These are phyloP conservation scores for Diplodia seriata DNA, from an alignment of 2,329 filamentous ascomycete species.

Conservation along the genomic window DNA sequence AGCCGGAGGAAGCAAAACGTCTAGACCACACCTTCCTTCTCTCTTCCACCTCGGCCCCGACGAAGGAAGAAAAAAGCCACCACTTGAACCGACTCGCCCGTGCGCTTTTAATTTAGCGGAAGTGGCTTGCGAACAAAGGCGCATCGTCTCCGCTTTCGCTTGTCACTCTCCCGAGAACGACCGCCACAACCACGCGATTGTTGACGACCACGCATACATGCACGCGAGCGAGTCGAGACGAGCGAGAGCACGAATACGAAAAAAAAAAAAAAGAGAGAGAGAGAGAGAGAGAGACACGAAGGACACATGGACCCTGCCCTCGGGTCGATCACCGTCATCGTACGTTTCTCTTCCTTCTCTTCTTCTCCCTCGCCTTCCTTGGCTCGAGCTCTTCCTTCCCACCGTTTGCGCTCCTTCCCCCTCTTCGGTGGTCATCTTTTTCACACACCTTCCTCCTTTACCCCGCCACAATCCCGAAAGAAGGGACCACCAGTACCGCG, in stretches of 20 bases:
- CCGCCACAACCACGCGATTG: constrained; percentile 1
- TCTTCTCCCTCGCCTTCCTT: too few relatives aligned
- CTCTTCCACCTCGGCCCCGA: neutral
- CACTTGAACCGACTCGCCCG: neutral
- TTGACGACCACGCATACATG: neutral
- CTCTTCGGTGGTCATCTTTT: too few relatives aligned
- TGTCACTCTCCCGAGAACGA: neutral
- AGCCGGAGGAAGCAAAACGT: neutral
- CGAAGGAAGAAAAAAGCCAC: neutral
- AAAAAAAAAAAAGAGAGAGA: too few relatives aligned
- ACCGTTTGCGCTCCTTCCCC: neutral
- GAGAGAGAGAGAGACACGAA: neutral
- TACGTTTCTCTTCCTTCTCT: neutral
- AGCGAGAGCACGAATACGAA: too few relatives aligned
- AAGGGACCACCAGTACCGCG: neutral
- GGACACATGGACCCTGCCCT: neutral
- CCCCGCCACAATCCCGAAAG: neutral
- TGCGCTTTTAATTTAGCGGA: neutral
- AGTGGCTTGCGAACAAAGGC: neutral
- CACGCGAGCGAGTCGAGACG: neutral
- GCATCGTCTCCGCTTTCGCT: neutral
- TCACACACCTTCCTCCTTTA: too few relatives aligned
- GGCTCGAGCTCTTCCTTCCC: neutral
- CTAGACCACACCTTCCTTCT: neutral
- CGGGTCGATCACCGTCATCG: constrained; percentile 5